phyloP scores from a whole-genome alignment of 352 stramenopile species.

The Globisporangium lucens region DNA sequence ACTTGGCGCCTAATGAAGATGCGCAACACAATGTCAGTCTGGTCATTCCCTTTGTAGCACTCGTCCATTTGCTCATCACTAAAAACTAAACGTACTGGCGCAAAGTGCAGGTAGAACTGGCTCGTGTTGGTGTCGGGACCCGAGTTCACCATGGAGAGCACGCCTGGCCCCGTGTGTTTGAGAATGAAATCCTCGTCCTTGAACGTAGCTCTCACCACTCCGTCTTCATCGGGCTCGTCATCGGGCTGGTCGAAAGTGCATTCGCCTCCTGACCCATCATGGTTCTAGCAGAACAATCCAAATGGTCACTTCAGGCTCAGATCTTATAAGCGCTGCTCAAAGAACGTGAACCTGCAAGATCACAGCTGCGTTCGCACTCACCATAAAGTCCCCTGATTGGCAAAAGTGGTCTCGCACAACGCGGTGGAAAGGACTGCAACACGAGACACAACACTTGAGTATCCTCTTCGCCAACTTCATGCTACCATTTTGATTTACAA shows the following conservation, averaged over 20 bases:
- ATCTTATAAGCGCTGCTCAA: not conserved
- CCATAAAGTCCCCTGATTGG: slow-evolving; percentile 90
- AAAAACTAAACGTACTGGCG: slow-evolving; percentile 23
- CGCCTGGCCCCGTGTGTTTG: slow-evolving; percentile 77
- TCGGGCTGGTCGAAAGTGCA: slow-evolving; percentile 76
- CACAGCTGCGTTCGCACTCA: slow-evolving; percentile 12
- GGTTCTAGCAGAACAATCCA: slow-evolving; percentile 29
- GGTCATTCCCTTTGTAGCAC: too few relatives aligned
- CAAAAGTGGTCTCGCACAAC: slow-evolving; percentile 91
- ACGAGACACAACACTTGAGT: not conserved
- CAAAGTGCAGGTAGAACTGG: slow-evolving; percentile 94
- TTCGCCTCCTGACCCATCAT: slow-evolving; percentile 76
- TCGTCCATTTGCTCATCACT: too few relatives aligned
- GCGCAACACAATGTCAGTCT: not conserved
- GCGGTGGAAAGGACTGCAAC: slow-evolving; percentile 80
- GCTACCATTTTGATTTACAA: not conserved
- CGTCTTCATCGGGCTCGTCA: slow-evolving; percentile 15
- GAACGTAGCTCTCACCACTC: slow-evolving; percentile 53
- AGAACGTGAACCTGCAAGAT: too few relatives aligned
- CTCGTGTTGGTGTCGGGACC: slow-evolving; percentile 94
- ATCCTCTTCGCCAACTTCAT: not conserved
- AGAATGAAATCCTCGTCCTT: slow-evolving; percentile 95
- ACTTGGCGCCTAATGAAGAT: slow-evolving; percentile 36
- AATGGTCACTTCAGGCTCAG: not conserved
- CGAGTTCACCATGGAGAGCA: slow-evolving; percentile 94